These are phyloP conservation scores for Kockiozyma suomiensis DNA, from an alignment of 805 yeast genomes.

Conservation along the genomic window DNA sequence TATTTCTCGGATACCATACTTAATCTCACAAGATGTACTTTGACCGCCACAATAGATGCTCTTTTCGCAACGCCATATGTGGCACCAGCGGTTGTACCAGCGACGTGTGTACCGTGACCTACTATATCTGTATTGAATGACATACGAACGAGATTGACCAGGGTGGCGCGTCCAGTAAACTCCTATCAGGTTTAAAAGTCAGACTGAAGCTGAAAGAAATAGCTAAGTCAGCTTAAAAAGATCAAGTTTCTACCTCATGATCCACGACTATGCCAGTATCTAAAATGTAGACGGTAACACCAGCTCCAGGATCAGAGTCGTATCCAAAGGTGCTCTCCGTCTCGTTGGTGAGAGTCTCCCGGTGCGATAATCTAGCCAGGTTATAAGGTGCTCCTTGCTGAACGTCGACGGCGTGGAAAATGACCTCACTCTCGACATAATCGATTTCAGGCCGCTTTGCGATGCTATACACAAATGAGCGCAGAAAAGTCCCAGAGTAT, in stretches of 20 bases:
- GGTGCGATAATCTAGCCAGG: constrained; percentile 24
- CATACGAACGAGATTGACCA: constrained; percentile 39
- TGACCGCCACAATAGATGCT: constrained; percentile 78
- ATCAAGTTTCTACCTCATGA: constrained; percentile 57
- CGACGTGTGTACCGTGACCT: constrained; percentile 96
- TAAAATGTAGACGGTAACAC: constrained; percentile 63
- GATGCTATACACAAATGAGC: constrained; percentile 11
- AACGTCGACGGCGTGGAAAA: constrained; percentile 10
- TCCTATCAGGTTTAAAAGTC: no score
- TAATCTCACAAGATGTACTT: constrained; percentile 45
- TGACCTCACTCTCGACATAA: constrained; percentile 18
- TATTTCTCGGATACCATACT: background rate
- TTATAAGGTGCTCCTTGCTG: constrained; percentile 26
- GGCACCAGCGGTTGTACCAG: constrained; percentile 88
- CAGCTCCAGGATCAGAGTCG: constrained; percentile 27
- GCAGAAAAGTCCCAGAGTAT: constrained; percentile 24
- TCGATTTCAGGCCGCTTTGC: constrained; percentile 30
- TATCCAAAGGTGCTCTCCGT: constrained; percentile 5
- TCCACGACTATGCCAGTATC: constrained; percentile 83
- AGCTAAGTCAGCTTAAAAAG: background rate
- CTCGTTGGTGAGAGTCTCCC: constrained; percentile 11
- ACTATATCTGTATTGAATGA: constrained; percentile 60
- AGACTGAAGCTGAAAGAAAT: constrained; percentile 40
- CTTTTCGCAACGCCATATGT: constrained; percentile 83
- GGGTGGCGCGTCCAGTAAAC: constrained; percentile 55